Evolutionary conservation across 2,329 filamentous ascomycete species (phyloP), one percentile per base, ranked within the genome.

Genomic region (Fusarium pseudocircinatum): DNA sequence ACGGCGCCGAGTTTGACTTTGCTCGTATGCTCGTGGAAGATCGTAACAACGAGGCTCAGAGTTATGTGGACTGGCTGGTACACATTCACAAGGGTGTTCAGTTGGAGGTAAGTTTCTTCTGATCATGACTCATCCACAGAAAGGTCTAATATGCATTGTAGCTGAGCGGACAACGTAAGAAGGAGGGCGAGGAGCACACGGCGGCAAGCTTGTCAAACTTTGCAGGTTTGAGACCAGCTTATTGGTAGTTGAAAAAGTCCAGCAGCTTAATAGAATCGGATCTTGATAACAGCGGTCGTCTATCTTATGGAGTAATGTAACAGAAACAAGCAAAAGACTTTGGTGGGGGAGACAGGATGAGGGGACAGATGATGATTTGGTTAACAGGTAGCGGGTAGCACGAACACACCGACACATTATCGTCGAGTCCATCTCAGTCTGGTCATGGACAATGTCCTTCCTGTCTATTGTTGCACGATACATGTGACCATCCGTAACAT

Each of bases 11-110:
- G 82, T 98, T 95, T 78, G 96, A 99, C 82, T 99, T 98, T 85
- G 96, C 96, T 13, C 87, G 95, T 60, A 86, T 97, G 83, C 83
- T 99, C 75, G 91, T 97, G 37, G 96, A 99, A 83, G 96, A 99
- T 80, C 90, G 96, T 74, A 98, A 98, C 82, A 97, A 97, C 76
- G 96, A 99, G 84, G 96, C 96, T 40, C 95, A 97, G 84, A 97
- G 94, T 80, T 99, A 98, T 83, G 96, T 98, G 39, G 96, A 99
- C 84, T 99, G 96, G 96, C 87, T 99, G 78, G 96, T 99, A 65
- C 94, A 97, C 82, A 88, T 98, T 71, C 96, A 99, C 83, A 92
- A 96, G 77, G 92, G 93, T 75, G 96, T 99, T 73, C 95, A 97
- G 81, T 86, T 97, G 73, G 96, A 99, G 88, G 90, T 92, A 82